Base-by-base conservation (phyloP, 306 rosid species). In the Prunus salicina region DNA sequence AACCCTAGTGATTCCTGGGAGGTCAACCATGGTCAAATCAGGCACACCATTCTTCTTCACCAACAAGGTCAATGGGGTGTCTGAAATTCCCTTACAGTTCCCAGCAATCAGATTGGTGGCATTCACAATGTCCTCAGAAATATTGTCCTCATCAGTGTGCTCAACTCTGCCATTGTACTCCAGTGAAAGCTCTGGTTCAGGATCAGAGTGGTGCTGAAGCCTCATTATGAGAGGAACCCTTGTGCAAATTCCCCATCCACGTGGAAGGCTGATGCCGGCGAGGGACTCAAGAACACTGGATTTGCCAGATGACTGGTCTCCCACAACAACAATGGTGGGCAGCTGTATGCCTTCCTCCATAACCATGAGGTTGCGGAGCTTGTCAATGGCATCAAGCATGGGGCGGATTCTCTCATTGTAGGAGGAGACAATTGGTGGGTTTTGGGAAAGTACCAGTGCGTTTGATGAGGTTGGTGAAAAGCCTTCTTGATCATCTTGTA, bases 301-400 rank as follows among this genome's bases (percentile, higher is more conserved):
- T 28, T 62, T 28, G 0, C 67, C 67, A 12, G 67, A 62, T 3
- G 67, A 62, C 67, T 62, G 45, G 43, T 62, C 67, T 3, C 67
- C 45, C 2, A 62, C 67, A 12, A 62, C 67, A 14, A 62, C 67
- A 16, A 62, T 62, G 41, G 67, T 62, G 11, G 67, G 67, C 6
- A 62, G 67, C 67, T 62, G 67, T 1, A 62, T 62, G 11, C 67
- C 67, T 28, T 62, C 67, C 22, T 62, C 45, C 45, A 62, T 62
- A 2, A 62, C 67, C 67, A 62, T 62, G 45, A 28, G 67, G 45
- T 2, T 62, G 3, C 45, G 67, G n/a, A 62, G 67, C 22, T 62
- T 28, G 67, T 62, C 67, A 30, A 62, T 3, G 8, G 67, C 67
- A 16, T 62, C 67, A 25, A 62, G 67, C 43, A 62, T 6, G 43